Evolutionary conservation across 2,329 filamentous ascomycete genomes (phyloP).

Genomic region (Ophiostoma populinum): DNA sequence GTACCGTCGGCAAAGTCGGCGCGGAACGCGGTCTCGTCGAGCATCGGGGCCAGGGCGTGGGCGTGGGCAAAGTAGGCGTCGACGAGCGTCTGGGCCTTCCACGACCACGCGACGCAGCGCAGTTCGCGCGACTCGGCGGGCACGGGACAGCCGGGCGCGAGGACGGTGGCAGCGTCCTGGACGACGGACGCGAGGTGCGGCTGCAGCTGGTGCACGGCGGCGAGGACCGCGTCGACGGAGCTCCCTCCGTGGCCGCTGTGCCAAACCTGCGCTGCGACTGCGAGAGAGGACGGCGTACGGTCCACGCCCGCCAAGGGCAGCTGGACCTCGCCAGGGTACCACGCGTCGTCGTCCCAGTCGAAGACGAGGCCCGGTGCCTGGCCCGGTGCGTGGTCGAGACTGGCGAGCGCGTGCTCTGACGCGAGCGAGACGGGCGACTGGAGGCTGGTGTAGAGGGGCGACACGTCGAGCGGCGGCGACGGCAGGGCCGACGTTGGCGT

Average conservation of each 20-base stretch:
- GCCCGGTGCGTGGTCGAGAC: conserved; percentile 52
- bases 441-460: conserved; percentile 29
- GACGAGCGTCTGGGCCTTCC: conserved; percentile 50
- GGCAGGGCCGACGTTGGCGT: conserved; percentile 25
- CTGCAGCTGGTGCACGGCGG: conserved; percentile 48
- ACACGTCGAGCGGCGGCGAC: conserved; percentile 34
- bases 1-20: conserved; percentile 45
- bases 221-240: conserved; percentile 56
- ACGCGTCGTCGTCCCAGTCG: conserved; percentile 56
- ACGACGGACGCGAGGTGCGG: conserved; percentile 20
- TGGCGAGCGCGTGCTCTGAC: conserved; percentile 29
- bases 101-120: conserved; percentile 36
- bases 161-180: not conserved
- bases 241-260: too few relatives aligned
- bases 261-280: too few relatives aligned
- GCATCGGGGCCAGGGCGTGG: conserved; percentile 55
- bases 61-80: conserved; percentile 62
- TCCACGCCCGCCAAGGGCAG: conserved; percentile 44
- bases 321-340: conserved; percentile 57
- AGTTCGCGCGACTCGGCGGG: conserved; percentile 18
- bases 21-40: conserved; percentile 55
- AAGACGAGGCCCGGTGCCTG: conserved; percentile 47
- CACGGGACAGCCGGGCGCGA: not conserved
- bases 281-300: conserved; percentile 47
- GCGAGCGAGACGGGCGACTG: conserved; percentile 32